Evolutionary conservation across 1,284 basidiomycete species (phyloP).

Genomic region (Ustilago nuda): DNA sequence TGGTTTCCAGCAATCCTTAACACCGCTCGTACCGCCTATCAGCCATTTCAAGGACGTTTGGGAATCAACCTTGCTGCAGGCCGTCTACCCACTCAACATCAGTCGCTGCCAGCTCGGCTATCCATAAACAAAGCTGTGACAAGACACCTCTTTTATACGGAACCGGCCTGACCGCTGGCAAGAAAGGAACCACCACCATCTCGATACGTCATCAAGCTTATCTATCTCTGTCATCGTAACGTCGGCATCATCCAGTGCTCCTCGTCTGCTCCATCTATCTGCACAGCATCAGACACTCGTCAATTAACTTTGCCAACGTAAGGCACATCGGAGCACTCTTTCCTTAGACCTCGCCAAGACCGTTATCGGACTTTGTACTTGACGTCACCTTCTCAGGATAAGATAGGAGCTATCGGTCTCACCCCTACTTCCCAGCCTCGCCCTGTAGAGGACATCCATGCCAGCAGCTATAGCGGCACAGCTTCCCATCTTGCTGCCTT

Average conservation of each 20-base stretch:
- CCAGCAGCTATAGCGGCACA: slow-evolving; percentile 11
- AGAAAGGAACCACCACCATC: slow-evolving; percentile 1
- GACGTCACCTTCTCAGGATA: not conserved
- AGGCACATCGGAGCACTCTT: not conserved
- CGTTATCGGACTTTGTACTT: not conserved
- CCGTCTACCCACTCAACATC: not conserved
- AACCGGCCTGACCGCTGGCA: slow-evolving; percentile 17
- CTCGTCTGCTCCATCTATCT: slow-evolving; percentile 22
- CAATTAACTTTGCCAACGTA: not conserved
- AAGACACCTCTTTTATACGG: not conserved
- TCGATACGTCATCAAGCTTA: not conserved
- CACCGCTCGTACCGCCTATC: slow-evolving; percentile 3
- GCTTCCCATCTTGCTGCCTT: not conserved
- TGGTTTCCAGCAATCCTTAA: slow-evolving; percentile 18
- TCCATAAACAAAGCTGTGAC: not conserved
- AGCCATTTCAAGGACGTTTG: slow-evolving; percentile 13
- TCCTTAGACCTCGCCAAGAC: not conserved
- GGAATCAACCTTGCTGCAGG: slow-evolving; percentile 1
- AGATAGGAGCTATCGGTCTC: not conserved
- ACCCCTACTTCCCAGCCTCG: not conserved
- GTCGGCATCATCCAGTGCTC: not conserved
- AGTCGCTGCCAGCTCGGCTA: not conserved
- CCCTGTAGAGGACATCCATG: slow-evolving; percentile 10
- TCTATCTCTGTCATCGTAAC: not conserved
- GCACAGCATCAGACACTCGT: not conserved